These are phyloP conservation scores for Diaporthe batatas DNA, from an alignment of 2,329 filamentous ascomycete genomes.

Conservation along the genomic window DNA sequence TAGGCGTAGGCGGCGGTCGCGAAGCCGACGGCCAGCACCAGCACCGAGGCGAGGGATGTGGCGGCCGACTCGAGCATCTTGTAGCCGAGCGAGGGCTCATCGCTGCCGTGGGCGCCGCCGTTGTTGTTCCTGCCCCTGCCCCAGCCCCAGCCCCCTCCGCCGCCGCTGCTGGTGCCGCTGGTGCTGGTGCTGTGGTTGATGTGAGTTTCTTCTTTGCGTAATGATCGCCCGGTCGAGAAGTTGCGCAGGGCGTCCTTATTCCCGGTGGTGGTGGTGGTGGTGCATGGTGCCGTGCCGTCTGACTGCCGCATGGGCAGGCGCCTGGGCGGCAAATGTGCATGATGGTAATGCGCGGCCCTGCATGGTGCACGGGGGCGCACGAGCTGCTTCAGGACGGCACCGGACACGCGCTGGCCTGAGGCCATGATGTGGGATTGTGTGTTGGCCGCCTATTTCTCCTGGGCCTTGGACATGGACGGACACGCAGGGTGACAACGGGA, in stretches of 20 bases:
- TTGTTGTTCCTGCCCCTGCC: constrained; percentile 25
- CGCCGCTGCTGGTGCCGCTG: constrained; percentile 30
- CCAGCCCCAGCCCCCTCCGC: background rate
- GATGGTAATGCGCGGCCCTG: constrained; percentile 12
- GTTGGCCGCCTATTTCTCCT: background rate
- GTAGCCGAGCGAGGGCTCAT: constrained; percentile 57
- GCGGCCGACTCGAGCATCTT: constrained; percentile 82
- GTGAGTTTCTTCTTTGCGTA: constrained; percentile 14
- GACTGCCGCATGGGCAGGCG: constrained; percentile 3
- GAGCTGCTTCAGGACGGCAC: constrained; percentile 31
- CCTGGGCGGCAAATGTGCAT: background rate
- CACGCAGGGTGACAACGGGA: background rate
- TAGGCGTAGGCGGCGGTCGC: constrained; percentile 80
- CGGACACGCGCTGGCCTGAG: constrained; percentile 27
- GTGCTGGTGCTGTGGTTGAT: background rate
- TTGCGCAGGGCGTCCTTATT: constrained; percentile 1
- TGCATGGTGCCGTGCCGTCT: constrained; percentile 21
- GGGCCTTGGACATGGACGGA: background rate
- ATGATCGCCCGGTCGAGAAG: constrained; percentile 33
- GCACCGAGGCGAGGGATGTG: constrained; percentile 81
- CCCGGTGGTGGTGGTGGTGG: background rate
- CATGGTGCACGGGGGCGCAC: constrained; percentile 13
- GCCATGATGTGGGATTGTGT: constrained; percentile 17
- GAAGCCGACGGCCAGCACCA: constrained; percentile 77
- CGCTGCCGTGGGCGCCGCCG: background rate